Conservation (phyloP, 2,329 filamentous ascomycete genomes). For the Sclerotinia subarctica region DNA sequence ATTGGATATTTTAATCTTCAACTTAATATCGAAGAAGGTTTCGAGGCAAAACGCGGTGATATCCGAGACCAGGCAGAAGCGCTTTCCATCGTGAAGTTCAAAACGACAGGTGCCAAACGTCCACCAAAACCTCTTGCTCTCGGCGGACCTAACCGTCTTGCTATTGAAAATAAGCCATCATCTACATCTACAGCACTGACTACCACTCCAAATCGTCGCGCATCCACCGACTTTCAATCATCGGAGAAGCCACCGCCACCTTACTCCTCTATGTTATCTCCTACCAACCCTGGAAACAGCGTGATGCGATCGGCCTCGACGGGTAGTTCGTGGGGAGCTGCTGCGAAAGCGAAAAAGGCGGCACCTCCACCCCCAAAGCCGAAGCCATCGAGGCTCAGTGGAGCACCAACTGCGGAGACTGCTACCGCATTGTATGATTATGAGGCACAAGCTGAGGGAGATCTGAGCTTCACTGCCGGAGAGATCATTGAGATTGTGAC, state of each 20-base stretch:
- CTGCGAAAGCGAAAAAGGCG: constrained; percentile 65
- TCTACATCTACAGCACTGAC: constrained; percentile 30
- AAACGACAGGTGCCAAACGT: constrained; percentile 71
- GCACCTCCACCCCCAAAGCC: constrained; percentile 71
- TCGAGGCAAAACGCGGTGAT: constrained; percentile 82
- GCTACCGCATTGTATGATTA: constrained; percentile 95
- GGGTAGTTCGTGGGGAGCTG: constrained; percentile 44
- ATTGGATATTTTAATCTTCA: constrained; percentile 97
- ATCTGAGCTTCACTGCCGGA: constrained; percentile 83
- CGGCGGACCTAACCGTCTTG: constrained; percentile 26
- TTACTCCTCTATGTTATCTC: constrained; percentile 49
- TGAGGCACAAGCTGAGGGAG: constrained; percentile 89
- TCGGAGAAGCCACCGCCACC: constrained; percentile 65
- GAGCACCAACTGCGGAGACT: constrained; percentile 64
- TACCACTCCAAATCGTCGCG: constrained; percentile 39
- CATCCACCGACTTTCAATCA: constrained; percentile 43
- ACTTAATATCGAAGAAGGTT: constrained; percentile 86
- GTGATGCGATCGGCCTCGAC: constrained; percentile 43
- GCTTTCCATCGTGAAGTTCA: constrained; percentile 84
- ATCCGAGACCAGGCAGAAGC: constrained; percentile 82
- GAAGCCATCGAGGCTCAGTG: constrained; percentile 74
- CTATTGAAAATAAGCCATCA: constrained; percentile 23
- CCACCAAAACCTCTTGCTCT: constrained; percentile 33
- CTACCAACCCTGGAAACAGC: constrained; percentile 30
- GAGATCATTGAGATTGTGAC: constrained; percentile 86